phyloP scores from a whole-genome alignment of 169 alveolate species.

The Besnoitia besnoiti region DNA sequence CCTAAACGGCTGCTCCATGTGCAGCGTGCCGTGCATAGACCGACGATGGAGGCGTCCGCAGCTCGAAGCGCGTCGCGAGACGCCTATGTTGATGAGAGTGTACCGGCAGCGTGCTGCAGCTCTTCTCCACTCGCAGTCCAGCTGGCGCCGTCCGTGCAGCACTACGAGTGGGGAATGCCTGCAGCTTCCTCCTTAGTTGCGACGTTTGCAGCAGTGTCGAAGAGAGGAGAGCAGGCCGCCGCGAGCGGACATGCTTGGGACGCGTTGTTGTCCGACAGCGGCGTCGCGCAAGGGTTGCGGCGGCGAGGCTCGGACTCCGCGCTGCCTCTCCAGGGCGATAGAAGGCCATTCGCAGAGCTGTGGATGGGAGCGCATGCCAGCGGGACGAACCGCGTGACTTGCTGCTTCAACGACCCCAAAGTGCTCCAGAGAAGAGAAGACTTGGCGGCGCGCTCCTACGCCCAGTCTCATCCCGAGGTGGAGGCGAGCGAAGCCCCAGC shows the following conservation, averaged over 20 bases:
- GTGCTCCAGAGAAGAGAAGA: neutral
- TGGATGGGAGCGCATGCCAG: conserved; percentile 94
- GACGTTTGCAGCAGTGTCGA: neutral
- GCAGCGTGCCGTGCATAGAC: no score
- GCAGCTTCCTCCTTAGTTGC: conserved; percentile 32
- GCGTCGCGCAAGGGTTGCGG: neutral
- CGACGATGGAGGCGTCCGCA: no score
- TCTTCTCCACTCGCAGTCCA: neutral
- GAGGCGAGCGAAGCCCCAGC: neutral
- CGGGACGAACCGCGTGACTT: neutral
- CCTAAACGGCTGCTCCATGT: no score
- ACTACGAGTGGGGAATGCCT: conserved; percentile 56
- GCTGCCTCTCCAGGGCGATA: neutral
- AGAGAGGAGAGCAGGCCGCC: neutral
- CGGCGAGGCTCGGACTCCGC: neutral
- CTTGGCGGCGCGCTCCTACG: neutral
- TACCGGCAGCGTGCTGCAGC: conserved; percentile 13
- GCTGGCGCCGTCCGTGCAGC: conserved; percentile 53
- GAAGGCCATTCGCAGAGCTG: conserved; percentile 83
- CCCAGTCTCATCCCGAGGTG: neutral
- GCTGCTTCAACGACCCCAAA: neutral
- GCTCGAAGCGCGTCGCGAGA: no score
- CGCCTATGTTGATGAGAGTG: no score
- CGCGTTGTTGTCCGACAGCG: neutral
- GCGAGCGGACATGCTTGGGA: neutral